Base-by-base conservation (phyloP, 352 stramenopile genomes). In the Thraustochytrium striatum region DNA sequence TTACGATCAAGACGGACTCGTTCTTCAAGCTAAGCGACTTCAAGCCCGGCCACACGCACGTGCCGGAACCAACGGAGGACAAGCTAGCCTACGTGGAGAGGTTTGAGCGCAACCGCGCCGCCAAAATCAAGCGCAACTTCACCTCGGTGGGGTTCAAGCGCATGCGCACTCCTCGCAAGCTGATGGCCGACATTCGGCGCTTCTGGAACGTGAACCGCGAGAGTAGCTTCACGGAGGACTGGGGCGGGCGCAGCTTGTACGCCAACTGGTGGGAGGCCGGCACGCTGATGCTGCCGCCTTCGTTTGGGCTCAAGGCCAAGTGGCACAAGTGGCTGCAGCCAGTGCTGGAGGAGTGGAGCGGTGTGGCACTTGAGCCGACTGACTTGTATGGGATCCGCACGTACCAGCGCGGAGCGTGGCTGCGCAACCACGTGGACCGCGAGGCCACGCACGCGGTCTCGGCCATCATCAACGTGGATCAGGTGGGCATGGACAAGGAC, bases 381-480 rank as follows among this genome's bases (percentile, higher is more conserved):
- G 83, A 87, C 28, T 58, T 93, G 3, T 94, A 92, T 75, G 89
- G 88, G 16, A 87, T 92, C 82, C 83, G 88, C 25, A 81, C 88
- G 30, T 91, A 92, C 61, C 80, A 79, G 1, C 72, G 69, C 39
- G 87, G 84, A 25, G 69, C 72, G 28, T 72, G 89, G 28, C 72
- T 92, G 5, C 83, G 83, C n/a, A 84, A 85, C 16, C 88, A 94
- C 81, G 88, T 92, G 1, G 89, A 94, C 82, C 80, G 89, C 3
- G 84, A 90, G 33, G 86, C 87, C 41, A 72, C 91, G 1, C 89
- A 93, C 81, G 87, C 91, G 13, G 85, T 81, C 8, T 88, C 81
- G 32, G 87, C 86, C 8, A 92, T 93, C 70, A 91, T 93, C 61
- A 90, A 93, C 72, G 86, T 93, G 28, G 88, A 72, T 38, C 88